Percentiles rank a stretch among this genome's conserved stretches.
phyloP scores from a whole-genome alignment of 1,284 basidiomycete species.

The Vanrija sp. region DNA sequence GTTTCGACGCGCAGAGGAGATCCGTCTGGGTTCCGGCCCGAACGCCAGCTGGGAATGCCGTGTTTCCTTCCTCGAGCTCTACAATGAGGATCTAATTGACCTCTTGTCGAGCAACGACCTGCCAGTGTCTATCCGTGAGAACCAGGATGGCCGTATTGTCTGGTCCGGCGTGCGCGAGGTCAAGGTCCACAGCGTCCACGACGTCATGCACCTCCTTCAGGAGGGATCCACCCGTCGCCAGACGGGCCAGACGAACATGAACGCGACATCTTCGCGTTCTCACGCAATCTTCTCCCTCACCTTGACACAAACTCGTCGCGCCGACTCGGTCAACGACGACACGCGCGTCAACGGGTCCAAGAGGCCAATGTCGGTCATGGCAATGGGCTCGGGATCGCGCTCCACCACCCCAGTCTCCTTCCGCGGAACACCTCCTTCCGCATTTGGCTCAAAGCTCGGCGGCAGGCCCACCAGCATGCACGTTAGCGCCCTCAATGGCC shows the following conservation, averaged over 20 bases:
- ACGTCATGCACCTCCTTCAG: slow-evolving; percentile 88
- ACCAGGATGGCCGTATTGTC: slow-evolving; percentile 92
- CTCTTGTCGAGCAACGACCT: slow-evolving; percentile 65
- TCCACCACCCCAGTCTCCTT: slow-evolving; percentile 17
- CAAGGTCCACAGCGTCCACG: slow-evolving; percentile 70
- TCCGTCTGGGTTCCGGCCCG: slow-evolving; percentile 68
- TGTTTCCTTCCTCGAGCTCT: slow-evolving; percentile 87
- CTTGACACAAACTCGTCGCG: slow-evolving; percentile 62
- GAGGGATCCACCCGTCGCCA: slow-evolving; percentile 84
- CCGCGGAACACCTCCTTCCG: slow-evolving; percentile 13
- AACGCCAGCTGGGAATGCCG: slow-evolving; percentile 57
- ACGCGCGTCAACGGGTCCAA: slow-evolving; percentile 14
- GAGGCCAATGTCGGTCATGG: slow-evolving; percentile 17
- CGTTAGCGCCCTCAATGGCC: slow-evolving; percentile 54
- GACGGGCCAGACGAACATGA: slow-evolving; percentile 98
- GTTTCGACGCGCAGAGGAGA: slow-evolving; percentile 70
- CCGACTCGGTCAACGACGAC: slow-evolving; percentile 10
- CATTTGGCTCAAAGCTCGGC: slow-evolving; percentile 10
- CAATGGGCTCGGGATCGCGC: slow-evolving; percentile 10
- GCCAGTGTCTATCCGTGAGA: slow-evolving; percentile 92
- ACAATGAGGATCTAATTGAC: slow-evolving; percentile 96
- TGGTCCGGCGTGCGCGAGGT: slow-evolving; percentile 95
- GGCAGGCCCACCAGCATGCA: slow-evolving; percentile 64
- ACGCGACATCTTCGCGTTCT: slow-evolving; percentile 92
- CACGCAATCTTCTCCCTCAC: slow-evolving; percentile 98